Evolutionary conservation across 768 basidiomycete species (phyloP), one percentile per base, ranked within the genome.

Genomic region (Xanthoconium purpureum): DNA sequence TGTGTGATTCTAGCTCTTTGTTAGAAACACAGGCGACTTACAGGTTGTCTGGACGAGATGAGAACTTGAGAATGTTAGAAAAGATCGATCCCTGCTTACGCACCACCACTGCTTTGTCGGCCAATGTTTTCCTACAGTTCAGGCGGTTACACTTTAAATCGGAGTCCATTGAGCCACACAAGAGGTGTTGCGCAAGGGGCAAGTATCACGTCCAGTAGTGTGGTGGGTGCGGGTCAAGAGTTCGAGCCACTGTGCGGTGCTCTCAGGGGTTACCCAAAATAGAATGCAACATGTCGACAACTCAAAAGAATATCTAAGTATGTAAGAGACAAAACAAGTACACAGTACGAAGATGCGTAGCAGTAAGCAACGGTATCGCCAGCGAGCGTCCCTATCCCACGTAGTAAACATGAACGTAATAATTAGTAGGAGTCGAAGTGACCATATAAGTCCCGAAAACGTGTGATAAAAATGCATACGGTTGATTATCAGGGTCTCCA

Each of bases 21-120:
- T 42, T 6, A 13, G 37, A 20, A 29, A 10, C 11, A 30, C 45
- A 47, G 36, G 36, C 36, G 52, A 60, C 80, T 65, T 60, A 84
- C 82, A 84, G 39, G 82, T 83, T n/a, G 83, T 84, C 83, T 84
- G 50, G 38, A 24, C 24, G 24, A 24, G 24, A 24, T 24, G 24
- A 24, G 24, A 24, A 24, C 24, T 24, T 24, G 24, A 24, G 24
- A 24, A 24, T 24, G 4, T 24, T 24, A 24, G 24, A 24, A 38
- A n/a, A 30, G 30, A 20, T 35, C 43, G 46, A 49, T 35, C 40
- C 29, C 50, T 33, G 14, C 24, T 42, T 37, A 77, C 90, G 70
- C 66, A 93, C 91, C 58, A 94, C 91, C 12, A 94, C 91, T 3
- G 91, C 91, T 69, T 90, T 92, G 63, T 91, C 91, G 3, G 76